These are phyloP conservation scores for Thalassia testudinum DNA, from an alignment of 116 monocot genomes.

Conservation along the genomic window DNA sequence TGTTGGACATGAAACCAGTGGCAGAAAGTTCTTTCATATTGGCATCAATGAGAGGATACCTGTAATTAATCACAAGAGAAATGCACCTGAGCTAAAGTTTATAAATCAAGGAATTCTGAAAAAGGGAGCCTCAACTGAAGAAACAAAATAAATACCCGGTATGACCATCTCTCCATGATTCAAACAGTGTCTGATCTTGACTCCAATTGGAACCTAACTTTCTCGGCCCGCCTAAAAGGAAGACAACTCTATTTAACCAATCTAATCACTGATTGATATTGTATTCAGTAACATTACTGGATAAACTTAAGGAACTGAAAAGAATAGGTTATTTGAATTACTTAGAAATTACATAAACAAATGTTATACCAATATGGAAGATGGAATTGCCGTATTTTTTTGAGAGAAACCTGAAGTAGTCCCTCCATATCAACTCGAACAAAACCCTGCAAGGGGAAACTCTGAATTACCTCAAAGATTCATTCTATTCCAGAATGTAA, in stretches of 20 bases:
- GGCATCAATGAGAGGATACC: constrained; percentile 91
- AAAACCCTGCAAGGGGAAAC: constrained; percentile 43
- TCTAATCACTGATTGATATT: too few relatives aligned
- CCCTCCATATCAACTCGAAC: constrained; percentile 97
- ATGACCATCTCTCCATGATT: constrained; percentile 68
- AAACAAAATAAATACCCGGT: constrained; percentile 41
- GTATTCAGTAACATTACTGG: too few relatives aligned
- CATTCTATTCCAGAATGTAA: too few relatives aligned
- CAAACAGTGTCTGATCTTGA: constrained; percentile 56
- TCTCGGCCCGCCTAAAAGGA: constrained; percentile 50
- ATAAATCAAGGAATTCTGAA: neutral
- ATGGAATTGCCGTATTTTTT: constrained; percentile 77
- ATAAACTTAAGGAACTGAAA: neutral
- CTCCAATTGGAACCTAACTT: constrained; percentile 63
- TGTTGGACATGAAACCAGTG: constrained; percentile 96
- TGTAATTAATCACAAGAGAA: constrained; percentile 6
- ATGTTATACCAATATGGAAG: constrained; percentile 61
- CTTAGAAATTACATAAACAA: neutral
- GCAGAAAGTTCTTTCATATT: constrained; percentile 87
- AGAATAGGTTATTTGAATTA: neutral
- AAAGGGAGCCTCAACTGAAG: too few relatives aligned
- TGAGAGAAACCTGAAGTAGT: constrained; percentile 88
- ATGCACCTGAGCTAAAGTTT: neutral
- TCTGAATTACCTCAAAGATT: too few relatives aligned
- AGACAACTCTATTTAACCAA: too few relatives aligned